Base-by-base conservation (phyloP, 768 basidiomycete species). In the Russula abietina region DNA sequence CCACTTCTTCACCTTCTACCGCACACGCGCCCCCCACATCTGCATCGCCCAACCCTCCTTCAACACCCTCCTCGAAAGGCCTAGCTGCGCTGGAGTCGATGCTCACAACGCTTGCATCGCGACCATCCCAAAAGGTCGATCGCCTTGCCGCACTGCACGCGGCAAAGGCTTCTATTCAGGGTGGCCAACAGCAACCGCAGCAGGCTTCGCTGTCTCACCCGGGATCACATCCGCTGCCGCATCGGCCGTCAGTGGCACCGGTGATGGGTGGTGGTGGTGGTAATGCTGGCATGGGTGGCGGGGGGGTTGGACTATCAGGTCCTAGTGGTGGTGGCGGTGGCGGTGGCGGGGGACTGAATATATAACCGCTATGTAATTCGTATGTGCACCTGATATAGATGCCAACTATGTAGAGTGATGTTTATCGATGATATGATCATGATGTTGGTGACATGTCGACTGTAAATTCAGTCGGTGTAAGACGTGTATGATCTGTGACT, bases 151-250 rank as follows among this genome's bases (percentile, higher is more conserved):
- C 61, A n/a, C 22, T 63, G 3, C 62, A 51, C 2, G 62, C 57
- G 19, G 61, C 57, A 3, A 63, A 63, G 17, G 57, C 57, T 24
- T 19, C 51, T 22, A 63, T 63, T 14, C 57, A 53, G 30, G 19
- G n/a, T 14, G 51, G 43, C 11, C 51, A 48, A 28, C 57, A 57
- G 10, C 51, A 28, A n/a, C 28, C 28, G 28, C 28, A 30, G 28
- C 39, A 36, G 43, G 39, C 28, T 9, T 10, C 26, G 19, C 26
- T 41, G 32, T 8, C 12, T 7, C 2, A 2, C n/a, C 22, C 41
- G 2, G 38, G 41, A 12, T 22, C 53, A 24, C 48, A 57, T 56
- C 11, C 45, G 1, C 36, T 59, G 14, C 57, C 52, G 0, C 22
- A 28, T n/a, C 30, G 38, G 24, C n/a, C 46, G 24, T 43, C 39